Conservation (phyloP, 306 rosid genomes). For the Cucurbita argyrosperma region DNA sequence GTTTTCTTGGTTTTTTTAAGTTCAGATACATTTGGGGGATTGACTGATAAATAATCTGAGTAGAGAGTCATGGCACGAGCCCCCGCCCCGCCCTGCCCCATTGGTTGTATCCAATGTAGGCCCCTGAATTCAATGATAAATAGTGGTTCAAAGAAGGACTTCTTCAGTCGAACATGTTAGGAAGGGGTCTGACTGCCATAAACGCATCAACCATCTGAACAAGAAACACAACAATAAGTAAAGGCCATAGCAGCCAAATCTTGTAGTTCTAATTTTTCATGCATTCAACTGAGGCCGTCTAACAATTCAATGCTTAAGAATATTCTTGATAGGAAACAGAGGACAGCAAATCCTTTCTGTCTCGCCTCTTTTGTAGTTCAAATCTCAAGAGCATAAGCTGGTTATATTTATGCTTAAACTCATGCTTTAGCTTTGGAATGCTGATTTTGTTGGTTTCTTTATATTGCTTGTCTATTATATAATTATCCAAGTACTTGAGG, state of each 20-base stretch:
- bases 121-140: neutral
- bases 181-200: conserved; percentile 79
- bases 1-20: neutral
- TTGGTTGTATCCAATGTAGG: neutral
- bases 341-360: neutral
- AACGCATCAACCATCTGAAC: conserved; percentile 85
- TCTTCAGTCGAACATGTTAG: conserved; percentile 51
- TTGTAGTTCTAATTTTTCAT: neutral
- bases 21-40: neutral
- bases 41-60: too few relatives aligned
- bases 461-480: neutral
- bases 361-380: neutral
- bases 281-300: neutral
- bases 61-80: neutral
- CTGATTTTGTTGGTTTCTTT: neutral
- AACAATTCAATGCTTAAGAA: neutral
- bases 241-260: neutral
- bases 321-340: neutral
- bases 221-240: neutral
- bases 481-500: too few relatives aligned
- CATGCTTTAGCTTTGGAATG: too few relatives aligned
- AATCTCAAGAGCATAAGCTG: neutral
- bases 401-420: neutral
- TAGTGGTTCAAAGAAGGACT: neutral
- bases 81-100: too few relatives aligned